These are phyloP conservation scores for Penicillium sp. DNA, from an alignment of 2,329 filamentous ascomycete genomes.

Conservation along the genomic window DNA sequence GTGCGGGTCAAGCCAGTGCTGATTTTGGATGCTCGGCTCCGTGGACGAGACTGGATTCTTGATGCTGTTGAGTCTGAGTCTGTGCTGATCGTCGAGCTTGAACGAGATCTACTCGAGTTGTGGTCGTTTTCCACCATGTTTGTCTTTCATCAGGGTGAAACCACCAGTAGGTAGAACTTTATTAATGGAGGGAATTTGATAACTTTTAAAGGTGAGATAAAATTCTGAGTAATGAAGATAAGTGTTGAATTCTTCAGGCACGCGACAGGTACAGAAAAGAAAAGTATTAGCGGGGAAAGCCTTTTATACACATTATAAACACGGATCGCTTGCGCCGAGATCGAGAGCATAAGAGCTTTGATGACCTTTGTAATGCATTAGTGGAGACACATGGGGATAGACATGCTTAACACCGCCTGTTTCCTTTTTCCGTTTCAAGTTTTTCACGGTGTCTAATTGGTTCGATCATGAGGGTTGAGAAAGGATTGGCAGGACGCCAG, in stretches of 20 bases:
- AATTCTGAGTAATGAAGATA: neutral
- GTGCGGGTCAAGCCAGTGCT: neutral
- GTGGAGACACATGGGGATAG: slow-evolving; percentile 8
- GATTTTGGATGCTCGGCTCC: neutral
- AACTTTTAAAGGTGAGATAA: too few species aligned
- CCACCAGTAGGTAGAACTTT: neutral
- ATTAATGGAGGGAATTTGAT: neutral
- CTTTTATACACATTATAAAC: slow-evolving; percentile 7
- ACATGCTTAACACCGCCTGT: slow-evolving; percentile 7
- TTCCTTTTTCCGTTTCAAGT: neutral
- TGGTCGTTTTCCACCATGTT: slow-evolving; percentile 6
- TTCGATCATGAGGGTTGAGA: neutral
- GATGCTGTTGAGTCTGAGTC: slow-evolving; percentile 2
- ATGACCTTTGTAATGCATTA: slow-evolving; percentile 2
- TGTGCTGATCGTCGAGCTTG: slow-evolving; percentile 4
- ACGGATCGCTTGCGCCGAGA: slow-evolving; percentile 4
- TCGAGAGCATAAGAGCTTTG: slow-evolving; percentile 8
- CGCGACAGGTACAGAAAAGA: neutral
- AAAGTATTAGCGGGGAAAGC: neutral
- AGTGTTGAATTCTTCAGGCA: neutral
- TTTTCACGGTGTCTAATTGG: slow-evolving; percentile 2
- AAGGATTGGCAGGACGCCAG: neutral
- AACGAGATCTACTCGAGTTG: neutral
- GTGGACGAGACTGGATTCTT: neutral
- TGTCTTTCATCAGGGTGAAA: neutral